Evolutionary conservation across 352 stramenopile species (phyloP).

Genomic region (Globisporangium megalacanthum): DNA sequence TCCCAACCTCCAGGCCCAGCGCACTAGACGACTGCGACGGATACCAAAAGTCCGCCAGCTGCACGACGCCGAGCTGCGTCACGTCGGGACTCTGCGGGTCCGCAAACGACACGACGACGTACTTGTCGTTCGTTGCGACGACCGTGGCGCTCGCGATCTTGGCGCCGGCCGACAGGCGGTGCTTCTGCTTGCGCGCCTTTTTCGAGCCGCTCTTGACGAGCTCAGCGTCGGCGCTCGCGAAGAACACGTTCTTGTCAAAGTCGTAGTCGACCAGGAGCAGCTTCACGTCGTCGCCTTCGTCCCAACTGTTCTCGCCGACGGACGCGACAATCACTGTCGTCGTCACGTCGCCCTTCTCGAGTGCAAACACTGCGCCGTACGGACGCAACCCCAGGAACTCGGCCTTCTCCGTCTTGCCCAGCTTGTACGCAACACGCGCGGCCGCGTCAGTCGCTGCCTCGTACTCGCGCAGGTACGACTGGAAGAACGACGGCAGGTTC

Average conservation of each 20-base stretch:
- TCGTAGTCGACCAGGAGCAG: conserved; percentile 82
- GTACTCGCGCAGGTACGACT: conserved; percentile 49
- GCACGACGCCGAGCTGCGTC: conserved; percentile 51
- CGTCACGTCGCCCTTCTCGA: conserved; percentile 56
- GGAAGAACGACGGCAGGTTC: conserved; percentile 37
- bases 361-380: conserved; percentile 83
- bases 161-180: conserved; percentile 32
- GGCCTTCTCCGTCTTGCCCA: conserved; percentile 76
- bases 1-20: conserved; percentile 53
- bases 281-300: conserved; percentile 66
- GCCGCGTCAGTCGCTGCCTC: conserved; percentile 3
- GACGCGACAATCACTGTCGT: conserved; percentile 67
- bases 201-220: conserved; percentile 60
- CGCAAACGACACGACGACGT: conserved; percentile 61
- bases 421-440: conserved; percentile 20
- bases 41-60: conserved; percentile 74
- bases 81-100: conserved; percentile 25
- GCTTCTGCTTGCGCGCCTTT: conserved; percentile 62
- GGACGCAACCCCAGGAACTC: conserved; percentile 79
- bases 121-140: conserved; percentile 52
- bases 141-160: conserved; percentile 46
- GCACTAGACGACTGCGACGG: conserved; percentile 48
- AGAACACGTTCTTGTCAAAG: conserved; percentile 83
- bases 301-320: conserved; percentile 29
- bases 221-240: conserved; percentile 32